Conservation (phyloP, 345 rosid genomes). For the Corchorus capsularis region DNA sequence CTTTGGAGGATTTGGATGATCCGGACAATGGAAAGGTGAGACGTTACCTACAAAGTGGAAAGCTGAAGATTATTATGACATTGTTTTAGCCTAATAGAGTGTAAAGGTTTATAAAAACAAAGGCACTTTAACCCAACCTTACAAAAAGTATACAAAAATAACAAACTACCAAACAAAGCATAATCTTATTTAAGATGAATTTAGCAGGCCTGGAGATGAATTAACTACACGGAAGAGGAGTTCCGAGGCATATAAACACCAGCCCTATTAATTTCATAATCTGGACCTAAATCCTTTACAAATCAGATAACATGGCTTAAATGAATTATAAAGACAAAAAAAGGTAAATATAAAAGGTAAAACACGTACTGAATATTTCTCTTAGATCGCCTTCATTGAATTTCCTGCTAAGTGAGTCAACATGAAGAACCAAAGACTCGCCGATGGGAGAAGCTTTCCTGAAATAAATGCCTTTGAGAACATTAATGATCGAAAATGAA, state of each 20-base stretch:
- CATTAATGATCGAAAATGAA: background rate
- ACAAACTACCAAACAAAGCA: background rate
- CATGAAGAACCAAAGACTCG: slow-evolving; percentile 87
- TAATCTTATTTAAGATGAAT: background rate
- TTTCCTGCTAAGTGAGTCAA: slow-evolving; percentile 84
- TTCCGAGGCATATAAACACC: background rate
- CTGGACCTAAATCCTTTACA: background rate
- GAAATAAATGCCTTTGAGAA: slow-evolving; percentile 28
- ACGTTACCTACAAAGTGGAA: too few species aligned
- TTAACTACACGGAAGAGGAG: background rate
- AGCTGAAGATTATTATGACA: too few species aligned
- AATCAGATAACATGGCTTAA: background rate
- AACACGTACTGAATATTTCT: slow-evolving; percentile 80
- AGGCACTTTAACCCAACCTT: too few species aligned
- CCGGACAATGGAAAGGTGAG: too few species aligned
- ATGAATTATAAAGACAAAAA: too few species aligned
- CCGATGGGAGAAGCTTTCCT: slow-evolving; percentile 79
- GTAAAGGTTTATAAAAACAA: too few species aligned
- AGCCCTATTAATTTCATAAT: background rate
- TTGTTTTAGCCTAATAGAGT: too few species aligned
- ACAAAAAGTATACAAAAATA: background rate
- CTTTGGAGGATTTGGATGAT: too few species aligned
- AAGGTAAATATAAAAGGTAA: background rate
- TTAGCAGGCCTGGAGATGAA: background rate
- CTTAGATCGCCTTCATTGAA: slow-evolving; percentile 91